A percentile compares a stretch with the other conserved stretches of the same genome.
Evolutionary conservation across 108 stramenopile species (phyloP).

Genomic region (Asterionellopsis glacialis): DNA sequence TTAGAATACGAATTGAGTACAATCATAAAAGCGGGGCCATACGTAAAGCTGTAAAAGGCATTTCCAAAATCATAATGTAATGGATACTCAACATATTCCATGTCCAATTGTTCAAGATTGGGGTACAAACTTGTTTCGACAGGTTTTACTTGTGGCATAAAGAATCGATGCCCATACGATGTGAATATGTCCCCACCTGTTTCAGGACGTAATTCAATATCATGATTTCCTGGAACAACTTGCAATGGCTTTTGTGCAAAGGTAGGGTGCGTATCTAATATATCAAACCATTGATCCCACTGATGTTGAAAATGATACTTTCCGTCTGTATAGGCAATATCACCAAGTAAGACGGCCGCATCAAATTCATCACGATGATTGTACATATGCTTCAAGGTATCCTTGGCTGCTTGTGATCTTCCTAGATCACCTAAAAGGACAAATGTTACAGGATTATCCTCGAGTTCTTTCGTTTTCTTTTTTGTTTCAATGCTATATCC

Average conservation of each 20-base stretch:
- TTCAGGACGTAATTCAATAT: constrained; percentile 61
- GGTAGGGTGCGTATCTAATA: constrained; percentile 51
- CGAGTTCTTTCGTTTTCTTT: background rate
- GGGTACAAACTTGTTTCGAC: constrained; percentile 46
- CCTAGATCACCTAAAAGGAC: constrained; percentile 49
- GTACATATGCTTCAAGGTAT: constrained; percentile 29
- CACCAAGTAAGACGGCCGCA: constrained; percentile 65
- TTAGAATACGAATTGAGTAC: constrained; percentile 70
- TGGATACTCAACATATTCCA: constrained; percentile 56
- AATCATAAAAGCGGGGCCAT: constrained; percentile 66
- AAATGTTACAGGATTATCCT: constrained; percentile 8
- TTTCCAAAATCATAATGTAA: constrained; percentile 80
- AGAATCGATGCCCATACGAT: constrained; percentile 70
- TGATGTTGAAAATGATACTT: constrained; percentile 49
- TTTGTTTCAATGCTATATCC: background rate
- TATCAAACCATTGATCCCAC: constrained; percentile 86
- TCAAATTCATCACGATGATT: constrained; percentile 32
- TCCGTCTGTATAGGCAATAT: constrained; percentile 68
- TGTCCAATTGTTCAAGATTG: constrained; percentile 28
- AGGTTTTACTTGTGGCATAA: constrained; percentile 70
- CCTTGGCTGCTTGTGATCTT: constrained; percentile 36
- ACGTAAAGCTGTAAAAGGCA: constrained; percentile 70
- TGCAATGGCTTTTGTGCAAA: constrained; percentile 53
- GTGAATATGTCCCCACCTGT: constrained; percentile 51
- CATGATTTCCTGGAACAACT: constrained; percentile 73